Evolutionary conservation across 768 basidiomycete genomes (phyloP).

Genomic region (Leccinellum luteum): DNA sequence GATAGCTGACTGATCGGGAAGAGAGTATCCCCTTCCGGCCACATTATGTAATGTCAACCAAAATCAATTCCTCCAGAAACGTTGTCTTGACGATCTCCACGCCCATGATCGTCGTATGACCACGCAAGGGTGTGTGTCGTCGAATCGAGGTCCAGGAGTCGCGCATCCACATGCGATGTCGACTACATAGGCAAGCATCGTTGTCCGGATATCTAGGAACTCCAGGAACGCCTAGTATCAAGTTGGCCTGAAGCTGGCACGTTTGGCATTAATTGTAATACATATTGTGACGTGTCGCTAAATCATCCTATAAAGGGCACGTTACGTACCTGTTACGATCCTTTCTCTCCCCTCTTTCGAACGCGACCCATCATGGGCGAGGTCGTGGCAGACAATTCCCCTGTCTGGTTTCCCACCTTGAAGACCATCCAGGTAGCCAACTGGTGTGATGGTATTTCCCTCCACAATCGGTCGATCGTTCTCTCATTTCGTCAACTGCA

Average conservation of each 20-base stretch:
- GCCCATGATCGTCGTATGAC: too few species aligned
- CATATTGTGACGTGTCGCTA: background rate
- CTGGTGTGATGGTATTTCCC: conserved; percentile 13
- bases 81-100: too few species aligned
- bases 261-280: background rate
- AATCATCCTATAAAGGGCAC: background rate
- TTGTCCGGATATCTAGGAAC: too few species aligned
- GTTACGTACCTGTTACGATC: too few species aligned
- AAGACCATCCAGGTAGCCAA: conserved; percentile 15
- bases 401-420: conserved; percentile 7
- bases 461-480: background rate
- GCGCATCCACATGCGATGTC: too few species aligned
- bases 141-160: too few species aligned
- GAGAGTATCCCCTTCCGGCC: too few species aligned
- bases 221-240: background rate
- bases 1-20: background rate
- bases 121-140: too few species aligned
- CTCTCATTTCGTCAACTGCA: background rate
- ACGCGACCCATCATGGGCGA: conserved; percentile 8
- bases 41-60: too few species aligned
- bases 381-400: conserved; percentile 10
- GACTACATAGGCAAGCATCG: too few species aligned
- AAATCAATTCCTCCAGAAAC: too few species aligned
- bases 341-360: too few species aligned
- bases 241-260: background rate